Conservation (phyloP, 2,329 filamentous ascomycete genomes). For the Colletotrichum tabaci region DNA sequence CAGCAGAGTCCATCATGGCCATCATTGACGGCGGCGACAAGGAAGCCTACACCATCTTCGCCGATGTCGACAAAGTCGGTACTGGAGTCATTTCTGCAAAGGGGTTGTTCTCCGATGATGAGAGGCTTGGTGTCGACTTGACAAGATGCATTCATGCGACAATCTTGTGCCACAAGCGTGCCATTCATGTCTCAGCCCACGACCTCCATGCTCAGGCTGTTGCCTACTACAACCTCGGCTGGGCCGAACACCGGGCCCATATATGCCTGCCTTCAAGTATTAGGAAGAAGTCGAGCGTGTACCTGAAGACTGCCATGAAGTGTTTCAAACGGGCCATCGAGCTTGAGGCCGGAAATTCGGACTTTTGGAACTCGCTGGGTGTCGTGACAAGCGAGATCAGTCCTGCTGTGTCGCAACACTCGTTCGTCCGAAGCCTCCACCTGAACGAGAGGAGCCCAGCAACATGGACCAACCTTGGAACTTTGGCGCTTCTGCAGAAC, state of each 20-base stretch:
- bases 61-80: conserved; percentile 77
- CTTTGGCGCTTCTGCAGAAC: conserved; percentile 86
- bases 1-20: conserved; percentile 67
- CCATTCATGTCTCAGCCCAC: conserved; percentile 78
- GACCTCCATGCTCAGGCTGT: conserved; percentile 92
- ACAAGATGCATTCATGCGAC: conserved; percentile 77
- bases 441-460: conserved; percentile 89
- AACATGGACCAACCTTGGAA: conserved; percentile 92
- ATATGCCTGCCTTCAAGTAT: conserved; percentile 69
- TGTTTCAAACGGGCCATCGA: conserved; percentile 98
- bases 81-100: conserved; percentile 61
- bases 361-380: conserved; percentile 97
- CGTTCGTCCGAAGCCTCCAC: conserved; percentile 92
- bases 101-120: conserved; percentile 62
- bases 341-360: conserved; percentile 91
- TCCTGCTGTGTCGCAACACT: conserved; percentile 90
- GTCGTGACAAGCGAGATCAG: conserved; percentile 91
- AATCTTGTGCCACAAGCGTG: conserved; percentile 90
- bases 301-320: conserved; percentile 84
- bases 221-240: conserved; percentile 97
- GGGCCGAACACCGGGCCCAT: conserved; percentile 90
- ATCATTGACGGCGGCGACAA: conserved; percentile 72
- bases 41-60: conserved; percentile 72
- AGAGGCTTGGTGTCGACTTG: conserved; percentile 65
- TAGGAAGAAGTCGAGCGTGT: conserved; percentile 74